A percentile compares a stretch with the other conserved stretches of the same genome.
Conservation (phyloP, 2,329 filamentous ascomycete genomes). For the Gremmenia infestans region DNA sequence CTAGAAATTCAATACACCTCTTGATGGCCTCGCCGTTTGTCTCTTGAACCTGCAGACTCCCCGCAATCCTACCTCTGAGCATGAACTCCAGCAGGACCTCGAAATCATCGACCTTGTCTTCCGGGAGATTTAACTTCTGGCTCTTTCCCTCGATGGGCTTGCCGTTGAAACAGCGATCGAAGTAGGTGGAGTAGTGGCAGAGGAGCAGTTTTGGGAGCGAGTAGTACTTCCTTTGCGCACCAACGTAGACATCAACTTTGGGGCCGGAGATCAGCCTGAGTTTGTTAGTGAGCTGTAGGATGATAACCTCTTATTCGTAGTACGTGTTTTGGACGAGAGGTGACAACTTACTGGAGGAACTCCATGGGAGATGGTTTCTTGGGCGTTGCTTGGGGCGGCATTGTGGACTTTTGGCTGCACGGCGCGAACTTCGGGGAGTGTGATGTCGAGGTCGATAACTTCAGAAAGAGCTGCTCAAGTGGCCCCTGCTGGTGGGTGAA, state of each 20-base stretch:
- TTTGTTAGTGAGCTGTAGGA: neutral
- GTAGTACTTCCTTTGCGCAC: slow-evolving; percentile 11
- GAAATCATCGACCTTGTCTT: slow-evolving; percentile 9
- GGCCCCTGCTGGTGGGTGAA: too few species aligned
- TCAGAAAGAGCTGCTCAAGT: too few species aligned
- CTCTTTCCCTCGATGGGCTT: slow-evolving; percentile 6
- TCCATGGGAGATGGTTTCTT: neutral
- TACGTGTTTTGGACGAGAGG: neutral
- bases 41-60: neutral
- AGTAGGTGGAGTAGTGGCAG: slow-evolving; percentile 12
- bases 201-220: slow-evolving; percentile 12
- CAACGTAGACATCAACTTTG: slow-evolving; percentile 11
- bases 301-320: neutral
- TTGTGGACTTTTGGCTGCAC: too few species aligned
- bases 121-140: slow-evolving; percentile 8
- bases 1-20: slow-evolving; percentile 5
- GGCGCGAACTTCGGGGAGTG: neutral
- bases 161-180: slow-evolving; percentile 14
- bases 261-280: slow-evolving; percentile 8
- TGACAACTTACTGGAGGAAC: neutral
- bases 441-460: neutral
- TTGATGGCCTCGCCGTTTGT: neutral
- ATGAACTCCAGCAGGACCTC: slow-evolving; percentile 10
- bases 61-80: neutral
- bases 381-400: neutral